phyloP scores from a whole-genome alignment of 1,284 basidiomycete genomes.

The Prillingera fragicola region DNA sequence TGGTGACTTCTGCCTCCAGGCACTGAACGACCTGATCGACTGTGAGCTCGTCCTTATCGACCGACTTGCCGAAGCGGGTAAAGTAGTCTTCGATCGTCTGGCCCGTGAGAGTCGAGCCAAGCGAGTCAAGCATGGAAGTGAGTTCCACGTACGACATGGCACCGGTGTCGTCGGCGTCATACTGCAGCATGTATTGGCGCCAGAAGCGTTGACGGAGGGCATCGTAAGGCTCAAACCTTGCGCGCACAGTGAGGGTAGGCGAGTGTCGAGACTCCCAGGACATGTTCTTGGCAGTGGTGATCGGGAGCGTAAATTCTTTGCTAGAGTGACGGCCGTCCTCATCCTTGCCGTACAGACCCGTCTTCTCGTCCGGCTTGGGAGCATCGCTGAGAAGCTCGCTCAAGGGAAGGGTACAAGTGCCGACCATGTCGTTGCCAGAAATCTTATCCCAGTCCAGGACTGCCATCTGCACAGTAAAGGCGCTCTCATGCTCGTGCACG shows the following conservation, averaged over 20 bases:
- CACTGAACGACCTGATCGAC: constrained; percentile 72
- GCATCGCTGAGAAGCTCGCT: constrained; percentile 65
- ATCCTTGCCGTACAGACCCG: constrained; percentile 64
- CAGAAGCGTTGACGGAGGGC: constrained; percentile 86
- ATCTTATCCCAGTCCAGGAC: constrained; percentile 87
- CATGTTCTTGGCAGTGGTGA: constrained; percentile 42
- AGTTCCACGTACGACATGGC: constrained; percentile 78
- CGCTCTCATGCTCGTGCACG: constrained; percentile 77
- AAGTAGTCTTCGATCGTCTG: constrained; percentile 79
- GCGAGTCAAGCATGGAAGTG: constrained; percentile 92
- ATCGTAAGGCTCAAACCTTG: constrained; percentile 91
- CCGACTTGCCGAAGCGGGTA: constrained; percentile 61
- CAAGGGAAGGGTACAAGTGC: constrained; percentile 65
- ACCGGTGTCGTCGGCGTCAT: constrained; percentile 82
- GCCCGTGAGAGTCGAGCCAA: constrained; percentile 82
- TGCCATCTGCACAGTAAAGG: constrained; percentile 69
- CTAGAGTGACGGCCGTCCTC: constrained; percentile 58
- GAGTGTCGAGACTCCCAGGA: constrained; percentile 46
- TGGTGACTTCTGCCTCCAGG: constrained; percentile 67
- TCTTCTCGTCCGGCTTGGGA: constrained; percentile 64
- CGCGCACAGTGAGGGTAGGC: constrained; percentile 54
- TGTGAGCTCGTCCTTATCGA: constrained; percentile 65
- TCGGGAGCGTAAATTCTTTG: constrained; percentile 58
- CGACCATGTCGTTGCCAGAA: constrained; percentile 79
- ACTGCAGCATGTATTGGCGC: constrained; percentile 82